These are phyloP conservation scores for Geotrichum aggregatum DNA, from an alignment of 1,139 yeast genomes.

Conservation along the genomic window DNA sequence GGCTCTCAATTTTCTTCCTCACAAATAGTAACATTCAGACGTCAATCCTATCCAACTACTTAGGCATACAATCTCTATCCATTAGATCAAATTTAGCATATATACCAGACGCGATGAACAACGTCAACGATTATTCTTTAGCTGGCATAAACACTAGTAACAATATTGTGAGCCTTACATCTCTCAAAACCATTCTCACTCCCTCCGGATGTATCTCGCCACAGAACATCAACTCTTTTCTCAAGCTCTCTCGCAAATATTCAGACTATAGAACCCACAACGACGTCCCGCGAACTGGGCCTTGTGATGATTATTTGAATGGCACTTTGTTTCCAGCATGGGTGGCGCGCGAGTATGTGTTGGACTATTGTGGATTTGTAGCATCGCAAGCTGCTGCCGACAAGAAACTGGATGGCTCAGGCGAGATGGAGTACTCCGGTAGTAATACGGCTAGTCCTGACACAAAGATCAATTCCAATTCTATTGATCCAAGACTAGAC, in stretches of 20 bases:
- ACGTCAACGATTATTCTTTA: neutral
- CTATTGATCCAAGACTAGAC: constrained; percentile 36
- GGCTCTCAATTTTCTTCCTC: neutral
- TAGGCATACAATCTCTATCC: too few species aligned
- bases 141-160: neutral
- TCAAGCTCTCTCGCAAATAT: constrained; percentile 28
- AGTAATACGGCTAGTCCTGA: too few species aligned
- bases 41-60: too few species aligned
- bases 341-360: constrained; percentile 33
- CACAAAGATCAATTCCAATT: neutral
- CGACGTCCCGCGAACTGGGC: constrained; percentile 29
- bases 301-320: constrained; percentile 31
- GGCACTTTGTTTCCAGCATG: constrained; percentile 35
- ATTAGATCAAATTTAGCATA: too few species aligned
- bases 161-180: constrained; percentile 8
- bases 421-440: constrained; percentile 4
- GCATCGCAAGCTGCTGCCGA: constrained; percentile 26
- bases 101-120: too few species aligned
- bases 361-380: constrained; percentile 33
- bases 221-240: constrained; percentile 29
- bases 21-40: neutral
- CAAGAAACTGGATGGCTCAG: neutral
- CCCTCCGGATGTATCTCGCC: constrained; percentile 31
- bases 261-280: constrained; percentile 32
- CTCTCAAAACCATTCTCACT: constrained; percentile 24